A percentile compares a stretch with the other conserved stretches of the same genome.
Conservation (phyloP, 2,329 filamentous ascomycete species). For the Fusarium scirpi region DNA sequence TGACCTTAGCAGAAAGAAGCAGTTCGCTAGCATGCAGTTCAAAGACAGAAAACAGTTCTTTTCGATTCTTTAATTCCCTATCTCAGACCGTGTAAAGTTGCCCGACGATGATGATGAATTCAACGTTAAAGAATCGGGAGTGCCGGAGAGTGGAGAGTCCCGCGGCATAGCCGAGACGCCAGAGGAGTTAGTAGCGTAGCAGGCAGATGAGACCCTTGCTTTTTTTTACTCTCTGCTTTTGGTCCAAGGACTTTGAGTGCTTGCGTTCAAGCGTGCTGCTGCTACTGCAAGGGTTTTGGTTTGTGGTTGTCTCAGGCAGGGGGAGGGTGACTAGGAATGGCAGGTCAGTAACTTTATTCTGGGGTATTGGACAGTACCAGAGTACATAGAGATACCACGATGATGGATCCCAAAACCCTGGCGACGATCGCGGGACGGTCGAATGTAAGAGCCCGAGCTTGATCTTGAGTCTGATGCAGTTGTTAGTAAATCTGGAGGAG, state of each 20-base stretch:
- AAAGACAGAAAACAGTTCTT: background rate
- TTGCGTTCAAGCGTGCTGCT: constrained; percentile 6
- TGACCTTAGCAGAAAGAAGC: background rate
- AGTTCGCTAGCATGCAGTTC: background rate
- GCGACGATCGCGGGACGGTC: constrained; percentile 22
- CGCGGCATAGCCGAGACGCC: constrained; percentile 34
- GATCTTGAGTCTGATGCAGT: constrained; percentile 1
- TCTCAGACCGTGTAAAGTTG: background rate
- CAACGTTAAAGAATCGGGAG: constrained; percentile 16
- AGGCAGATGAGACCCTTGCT: constrained; percentile 19
- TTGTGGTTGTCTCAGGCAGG: constrained; percentile 10
- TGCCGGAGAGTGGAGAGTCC: constrained; percentile 27
- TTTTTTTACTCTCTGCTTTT: background rate
- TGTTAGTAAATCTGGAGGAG: background rate
- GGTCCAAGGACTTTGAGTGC: constrained; percentile 10
- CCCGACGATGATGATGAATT: background rate
- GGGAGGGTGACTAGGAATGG: background rate
- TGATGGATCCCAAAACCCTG: constrained; percentile 21
- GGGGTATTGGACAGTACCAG: background rate
- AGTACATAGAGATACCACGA: background rate
- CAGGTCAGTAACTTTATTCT: background rate
- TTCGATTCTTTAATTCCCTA: background rate
- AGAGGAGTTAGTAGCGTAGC: constrained; percentile 18
- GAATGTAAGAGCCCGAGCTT: constrained; percentile 19
- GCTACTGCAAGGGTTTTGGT: constrained; percentile 18